Evolutionary conservation across 2,329 filamentous ascomycete species (phyloP).

Genomic region (Saccharata proteae): DNA sequence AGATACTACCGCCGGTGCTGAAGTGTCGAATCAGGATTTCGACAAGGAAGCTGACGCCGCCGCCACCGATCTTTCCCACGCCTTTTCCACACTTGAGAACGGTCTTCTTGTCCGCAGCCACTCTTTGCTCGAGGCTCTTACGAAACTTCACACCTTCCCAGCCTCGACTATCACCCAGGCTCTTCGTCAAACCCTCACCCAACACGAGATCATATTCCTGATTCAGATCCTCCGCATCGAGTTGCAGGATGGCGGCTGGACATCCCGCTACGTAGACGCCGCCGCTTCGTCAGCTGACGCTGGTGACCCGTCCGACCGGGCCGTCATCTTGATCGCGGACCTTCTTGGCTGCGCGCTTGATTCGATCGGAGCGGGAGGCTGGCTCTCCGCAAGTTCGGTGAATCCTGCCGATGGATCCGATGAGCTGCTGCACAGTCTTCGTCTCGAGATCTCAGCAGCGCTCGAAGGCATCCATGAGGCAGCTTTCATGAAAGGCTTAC

Average conservation of each 20-base stretch:
- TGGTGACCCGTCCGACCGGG: conserved; percentile 49
- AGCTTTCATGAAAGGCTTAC: conserved; percentile 49
- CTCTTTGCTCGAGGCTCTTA: conserved; percentile 55
- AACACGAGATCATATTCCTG: conserved; percentile 57
- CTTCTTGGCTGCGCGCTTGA: conserved; percentile 64
- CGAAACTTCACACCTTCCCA: conserved; percentile 54
- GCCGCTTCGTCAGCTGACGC: conserved; percentile 15
- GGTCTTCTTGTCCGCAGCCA: conserved; percentile 51
- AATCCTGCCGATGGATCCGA: conserved; percentile 42
- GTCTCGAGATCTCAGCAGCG: conserved; percentile 57
- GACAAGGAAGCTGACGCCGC: conserved; percentile 27
- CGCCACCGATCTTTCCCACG: conserved; percentile 50
- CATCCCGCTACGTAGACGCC: conserved; percentile 48
- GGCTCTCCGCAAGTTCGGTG: conserved; percentile 48
- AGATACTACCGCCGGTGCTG: conserved; percentile 1
- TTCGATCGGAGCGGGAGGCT: conserved; percentile 61
- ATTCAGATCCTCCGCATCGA: conserved; percentile 63
- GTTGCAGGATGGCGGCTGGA: conserved; percentile 65
- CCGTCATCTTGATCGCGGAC: conserved; percentile 58
- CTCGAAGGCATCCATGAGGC: conserved; percentile 62
- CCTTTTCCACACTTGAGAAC: conserved; percentile 54
- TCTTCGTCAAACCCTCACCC: conserved; percentile 51
- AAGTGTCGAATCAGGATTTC: conserved; percentile 23
- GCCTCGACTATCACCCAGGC: conserved; percentile 46
- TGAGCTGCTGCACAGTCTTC: conserved; percentile 53